These are phyloP conservation scores for Xylaria venustula DNA, from an alignment of 495 filamentous ascomycete genomes.

Conservation along the genomic window DNA sequence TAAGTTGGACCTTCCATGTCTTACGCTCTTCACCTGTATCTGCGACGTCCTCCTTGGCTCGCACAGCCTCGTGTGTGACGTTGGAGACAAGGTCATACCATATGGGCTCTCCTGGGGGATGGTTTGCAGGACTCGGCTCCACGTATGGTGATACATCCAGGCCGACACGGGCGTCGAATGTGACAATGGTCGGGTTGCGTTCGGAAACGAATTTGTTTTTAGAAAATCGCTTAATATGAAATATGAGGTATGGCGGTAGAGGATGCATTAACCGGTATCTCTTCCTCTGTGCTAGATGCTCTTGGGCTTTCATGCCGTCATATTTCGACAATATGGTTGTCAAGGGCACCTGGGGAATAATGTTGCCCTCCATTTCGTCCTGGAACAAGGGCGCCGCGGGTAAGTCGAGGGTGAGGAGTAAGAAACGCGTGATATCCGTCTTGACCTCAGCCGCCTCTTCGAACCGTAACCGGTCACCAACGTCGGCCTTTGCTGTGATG, in stretches of 20 bases:
- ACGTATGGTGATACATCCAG: constrained; percentile 90
- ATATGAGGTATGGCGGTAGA: constrained; percentile 84
- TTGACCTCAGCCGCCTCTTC: constrained; percentile 84
- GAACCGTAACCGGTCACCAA: constrained; percentile 85
- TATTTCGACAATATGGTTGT: constrained; percentile 91
- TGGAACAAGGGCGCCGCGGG: constrained; percentile 96
- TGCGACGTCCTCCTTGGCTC: constrained; percentile 50
- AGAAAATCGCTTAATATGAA: constrained; percentile 96
- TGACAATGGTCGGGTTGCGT: constrained; percentile 97
- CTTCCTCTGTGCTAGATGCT: constrained; percentile 79
- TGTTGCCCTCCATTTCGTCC: constrained; percentile 84
- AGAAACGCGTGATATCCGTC: constrained; percentile 70
- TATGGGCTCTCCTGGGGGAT: constrained; percentile 78
- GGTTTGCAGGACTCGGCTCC: constrained; percentile 41
- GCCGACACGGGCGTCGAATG: constrained; percentile 71
- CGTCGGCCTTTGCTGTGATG: constrained; percentile 90
- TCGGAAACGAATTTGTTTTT: constrained; percentile 94
- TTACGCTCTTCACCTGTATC: constrained; percentile 46
- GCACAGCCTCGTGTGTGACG: constrained; percentile 87
- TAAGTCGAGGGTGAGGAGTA: constrained; percentile 89
- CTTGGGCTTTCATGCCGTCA: constrained; percentile 83
- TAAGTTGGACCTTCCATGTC: constrained; percentile 71
- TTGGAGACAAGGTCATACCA: constrained; percentile 97
- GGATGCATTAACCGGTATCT: constrained; percentile 91
- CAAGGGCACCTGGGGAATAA: constrained; percentile 93